Evolutionary conservation across 2,329 filamentous ascomycete species (phyloP).

Genomic region (Chrysoporthe puriensis): DNA sequence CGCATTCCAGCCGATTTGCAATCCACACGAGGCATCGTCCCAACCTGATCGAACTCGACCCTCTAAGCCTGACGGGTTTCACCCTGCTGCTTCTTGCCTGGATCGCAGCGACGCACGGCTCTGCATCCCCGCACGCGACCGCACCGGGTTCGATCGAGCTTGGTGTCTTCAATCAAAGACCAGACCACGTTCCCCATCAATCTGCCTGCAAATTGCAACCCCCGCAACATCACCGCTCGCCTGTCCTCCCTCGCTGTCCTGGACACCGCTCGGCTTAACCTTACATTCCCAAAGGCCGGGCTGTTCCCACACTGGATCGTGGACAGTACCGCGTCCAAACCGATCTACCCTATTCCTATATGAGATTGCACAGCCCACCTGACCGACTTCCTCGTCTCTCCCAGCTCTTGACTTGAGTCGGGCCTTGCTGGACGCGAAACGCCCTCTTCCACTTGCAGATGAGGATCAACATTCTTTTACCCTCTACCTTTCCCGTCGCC

Average conservation of each 20-base stretch:
- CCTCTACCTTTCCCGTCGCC: constrained; percentile 11
- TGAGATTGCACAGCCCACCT: constrained; percentile 26
- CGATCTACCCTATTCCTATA: constrained; percentile 20
- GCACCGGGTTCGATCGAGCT: constrained; percentile 3
- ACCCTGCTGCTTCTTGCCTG: constrained; percentile 3
- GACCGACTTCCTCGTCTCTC: constrained; percentile 15
- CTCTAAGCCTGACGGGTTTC: constrained; percentile 1
- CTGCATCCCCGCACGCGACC: constrained; percentile 4
- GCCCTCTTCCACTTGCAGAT: constrained; percentile 14
- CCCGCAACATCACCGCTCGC: constrained; percentile 10
- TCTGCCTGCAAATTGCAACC: constrained; percentile 24
- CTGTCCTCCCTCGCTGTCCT: constrained; percentile 16
- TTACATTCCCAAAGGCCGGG: constrained; percentile 11
- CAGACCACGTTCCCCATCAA: constrained; percentile 16
- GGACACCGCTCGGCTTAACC: constrained; percentile 23
- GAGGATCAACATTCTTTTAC: constrained; percentile 24
- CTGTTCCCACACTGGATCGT: constrained; percentile 8
- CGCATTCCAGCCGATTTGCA: background rate
- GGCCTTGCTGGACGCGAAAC: constrained; percentile 27
- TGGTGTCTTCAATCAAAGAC: constrained; percentile 7
- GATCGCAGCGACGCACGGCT: background rate
- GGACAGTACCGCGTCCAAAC: constrained; percentile 19
- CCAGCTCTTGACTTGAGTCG: constrained; percentile 19
- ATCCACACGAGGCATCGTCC: constrained; percentile 5
- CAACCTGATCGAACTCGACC: constrained; percentile 2